A percentile compares a stretch with the other conserved stretches of the same genome.
Conservation (phyloP, 2,329 filamentous ascomycete genomes). For the Nannizziopsis arthrosporioides region DNA sequence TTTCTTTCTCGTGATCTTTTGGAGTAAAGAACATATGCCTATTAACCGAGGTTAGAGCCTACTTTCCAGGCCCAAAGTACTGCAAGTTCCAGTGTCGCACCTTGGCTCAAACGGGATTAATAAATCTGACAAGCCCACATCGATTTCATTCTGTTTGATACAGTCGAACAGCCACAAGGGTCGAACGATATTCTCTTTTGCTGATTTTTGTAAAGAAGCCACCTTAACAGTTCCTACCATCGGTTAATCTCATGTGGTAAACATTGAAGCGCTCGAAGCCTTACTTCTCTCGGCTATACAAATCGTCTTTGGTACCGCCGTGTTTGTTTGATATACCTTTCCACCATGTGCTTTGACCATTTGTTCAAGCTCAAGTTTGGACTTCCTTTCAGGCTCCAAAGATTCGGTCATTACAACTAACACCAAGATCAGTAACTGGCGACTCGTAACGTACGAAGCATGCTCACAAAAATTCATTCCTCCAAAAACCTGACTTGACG, state of each 20-base stretch:
- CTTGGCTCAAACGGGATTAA: conserved; percentile 54
- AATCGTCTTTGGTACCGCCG: conserved; percentile 50
- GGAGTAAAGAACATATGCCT: conserved; percentile 62
- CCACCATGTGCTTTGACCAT: conserved; percentile 78
- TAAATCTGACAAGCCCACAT: conserved; percentile 42
- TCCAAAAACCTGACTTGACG: conserved; percentile 56
- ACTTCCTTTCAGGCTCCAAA: conserved; percentile 51
- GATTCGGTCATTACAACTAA: conserved; percentile 52
- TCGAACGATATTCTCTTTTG: conserved; percentile 59
- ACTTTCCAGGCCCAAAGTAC: neutral
- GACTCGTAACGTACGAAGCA: conserved; percentile 1
- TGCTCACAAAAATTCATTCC: conserved; percentile 59
- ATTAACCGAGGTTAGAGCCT: neutral
- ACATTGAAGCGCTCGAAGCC: too few relatives aligned
- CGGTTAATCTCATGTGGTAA: neutral
- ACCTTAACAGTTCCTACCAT: conserved; percentile 55
- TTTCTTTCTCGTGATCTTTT: conserved; percentile 43
- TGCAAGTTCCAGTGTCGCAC: conserved; percentile 16
- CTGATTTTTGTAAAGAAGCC: conserved; percentile 65
- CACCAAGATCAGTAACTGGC: conserved; percentile 10
- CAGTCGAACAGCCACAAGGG: conserved; percentile 79
- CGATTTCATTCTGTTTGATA: conserved; percentile 47
- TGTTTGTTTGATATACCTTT: conserved; percentile 61
- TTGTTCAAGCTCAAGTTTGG: conserved; percentile 66
- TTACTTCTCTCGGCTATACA: conserved; percentile 65